Conservation (phyloP, 306 rosid genomes). For the Lathyrus oleraceus region DNA sequence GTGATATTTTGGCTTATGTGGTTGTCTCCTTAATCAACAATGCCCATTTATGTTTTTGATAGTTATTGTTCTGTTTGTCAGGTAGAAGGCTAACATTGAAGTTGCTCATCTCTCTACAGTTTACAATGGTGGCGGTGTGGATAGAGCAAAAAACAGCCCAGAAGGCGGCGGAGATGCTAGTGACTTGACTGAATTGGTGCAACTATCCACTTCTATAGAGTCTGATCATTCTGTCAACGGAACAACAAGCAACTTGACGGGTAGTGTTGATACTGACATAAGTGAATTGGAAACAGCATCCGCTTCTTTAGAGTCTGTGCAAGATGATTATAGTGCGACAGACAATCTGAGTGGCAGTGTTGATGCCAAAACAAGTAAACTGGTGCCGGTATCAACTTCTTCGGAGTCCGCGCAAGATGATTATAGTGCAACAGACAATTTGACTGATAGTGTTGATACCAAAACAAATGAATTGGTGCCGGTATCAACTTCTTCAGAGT, state of each 20-base stretch:
- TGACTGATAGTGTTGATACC: not conserved
- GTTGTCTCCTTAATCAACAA: slow-evolving; percentile 30
- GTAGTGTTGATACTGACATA: slow-evolving; percentile 10
- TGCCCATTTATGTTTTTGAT: slow-evolving; percentile 42
- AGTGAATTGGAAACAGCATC: slow-evolving; percentile 11
- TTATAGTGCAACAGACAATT: not conserved
- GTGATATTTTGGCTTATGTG: slow-evolving; percentile 37
- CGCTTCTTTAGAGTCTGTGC: slow-evolving; percentile 22
- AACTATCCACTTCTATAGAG: slow-evolving; percentile 28
- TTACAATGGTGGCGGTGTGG: slow-evolving; percentile 27
- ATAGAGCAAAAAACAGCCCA: slow-evolving; percentile 20
- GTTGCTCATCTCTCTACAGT: slow-evolving; percentile 57
- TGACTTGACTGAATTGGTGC: slow-evolving; percentile 7
- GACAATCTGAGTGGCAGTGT: slow-evolving; percentile 13
- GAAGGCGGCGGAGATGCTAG: slow-evolving; percentile 10
- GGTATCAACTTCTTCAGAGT: too few species aligned
- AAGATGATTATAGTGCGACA: not conserved
- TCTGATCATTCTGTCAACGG: not conserved
- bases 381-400: slow-evolving; percentile 13
- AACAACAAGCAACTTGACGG: slow-evolving; percentile 12
- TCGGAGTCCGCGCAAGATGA: slow-evolving; percentile 10
- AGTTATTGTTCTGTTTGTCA: slow-evolving; percentile 40
- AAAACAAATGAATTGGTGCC: too few species aligned
- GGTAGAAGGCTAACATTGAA: slow-evolving; percentile 56
- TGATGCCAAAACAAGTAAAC: not conserved